phyloP scores from a whole-genome alignment of 2,329 filamentous ascomycete species.

The Sporothrix mexicana region DNA sequence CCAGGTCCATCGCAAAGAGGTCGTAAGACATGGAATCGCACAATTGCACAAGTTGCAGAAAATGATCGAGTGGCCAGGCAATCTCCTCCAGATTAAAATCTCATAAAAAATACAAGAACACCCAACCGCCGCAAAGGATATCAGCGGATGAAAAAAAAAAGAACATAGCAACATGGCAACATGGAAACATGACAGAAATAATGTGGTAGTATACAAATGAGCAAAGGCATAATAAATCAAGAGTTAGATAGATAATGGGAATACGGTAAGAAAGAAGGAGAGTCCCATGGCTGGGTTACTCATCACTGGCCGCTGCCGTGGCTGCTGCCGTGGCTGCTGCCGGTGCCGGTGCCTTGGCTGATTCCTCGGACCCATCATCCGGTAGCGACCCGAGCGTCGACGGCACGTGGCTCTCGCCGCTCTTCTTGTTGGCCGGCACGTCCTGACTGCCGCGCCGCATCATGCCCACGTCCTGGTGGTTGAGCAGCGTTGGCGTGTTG shows the following conservation, averaged over 20 bases:
- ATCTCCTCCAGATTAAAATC: background rate
- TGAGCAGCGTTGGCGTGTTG: constrained; percentile 65
- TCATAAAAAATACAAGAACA: background rate
- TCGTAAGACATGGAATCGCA: constrained; percentile 4
- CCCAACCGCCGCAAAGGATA: constrained; percentile 21
- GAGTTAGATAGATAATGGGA: background rate
- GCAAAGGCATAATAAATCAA: constrained; percentile 3
- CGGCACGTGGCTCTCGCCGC: constrained; percentile 47
- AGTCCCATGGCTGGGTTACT: background rate
- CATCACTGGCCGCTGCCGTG: background rate
- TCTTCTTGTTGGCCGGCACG: constrained; percentile 46
- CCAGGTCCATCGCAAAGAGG: constrained; percentile 5
- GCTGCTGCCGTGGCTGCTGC: background rate
- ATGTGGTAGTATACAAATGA: constrained; percentile 27
- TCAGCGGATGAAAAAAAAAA: constrained; percentile 20
- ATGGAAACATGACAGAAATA: constrained; percentile 14
- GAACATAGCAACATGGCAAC: background rate
- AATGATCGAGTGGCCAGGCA: background rate
- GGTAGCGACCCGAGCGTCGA: constrained; percentile 51
- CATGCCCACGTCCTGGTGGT: constrained; percentile 56
- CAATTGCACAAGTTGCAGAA: constrained; percentile 2
- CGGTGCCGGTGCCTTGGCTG: constrained; percentile 14
- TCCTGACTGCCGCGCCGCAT: constrained; percentile 59
- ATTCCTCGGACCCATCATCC: constrained; percentile 47
- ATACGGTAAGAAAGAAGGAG: background rate